Conservation (phyloP, 2,329 filamentous ascomycete genomes). For the Malbranchea cinnamomea region DNA sequence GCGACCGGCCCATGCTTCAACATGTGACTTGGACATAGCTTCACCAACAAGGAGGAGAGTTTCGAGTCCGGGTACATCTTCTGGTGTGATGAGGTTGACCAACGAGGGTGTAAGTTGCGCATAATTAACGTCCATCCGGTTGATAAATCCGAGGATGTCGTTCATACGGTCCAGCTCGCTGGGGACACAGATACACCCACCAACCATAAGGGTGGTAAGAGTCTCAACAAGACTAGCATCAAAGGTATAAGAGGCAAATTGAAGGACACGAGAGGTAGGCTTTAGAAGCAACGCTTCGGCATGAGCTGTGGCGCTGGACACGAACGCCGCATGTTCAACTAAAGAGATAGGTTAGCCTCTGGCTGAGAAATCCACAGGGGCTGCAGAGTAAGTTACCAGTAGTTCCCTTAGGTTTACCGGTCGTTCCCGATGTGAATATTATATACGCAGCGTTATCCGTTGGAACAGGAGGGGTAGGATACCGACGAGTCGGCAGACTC, state of each 20-base stretch:
- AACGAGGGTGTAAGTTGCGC: conserved; percentile 43
- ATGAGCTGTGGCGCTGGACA: conserved; percentile 39
- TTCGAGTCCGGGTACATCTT: conserved; percentile 23
- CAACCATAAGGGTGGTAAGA: conserved; percentile 35
- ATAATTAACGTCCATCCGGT: conserved; percentile 33
- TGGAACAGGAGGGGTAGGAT: conserved; percentile 6
- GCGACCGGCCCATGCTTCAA: conserved; percentile 21
- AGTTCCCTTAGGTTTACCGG: conserved; percentile 39
- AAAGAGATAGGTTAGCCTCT: conserved; percentile 36
- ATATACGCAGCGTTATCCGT: conserved; percentile 31
- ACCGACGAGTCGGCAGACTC: conserved; percentile 6
- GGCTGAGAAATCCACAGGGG: conserved; percentile 39
- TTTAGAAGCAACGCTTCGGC: conserved; percentile 30
- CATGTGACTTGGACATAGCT: conserved; percentile 11
- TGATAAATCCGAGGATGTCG: conserved; percentile 32
- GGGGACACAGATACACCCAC: conserved; percentile 45
- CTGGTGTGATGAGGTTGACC: conserved; percentile 25
- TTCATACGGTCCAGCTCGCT: conserved; percentile 36
- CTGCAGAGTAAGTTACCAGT: conserved; percentile 44
- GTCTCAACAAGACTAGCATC: conserved; percentile 36
- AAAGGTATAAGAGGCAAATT: conserved; percentile 36
- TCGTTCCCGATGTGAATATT: conserved; percentile 38
- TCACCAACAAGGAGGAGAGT: conserved; percentile 17
- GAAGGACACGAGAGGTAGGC: conserved; percentile 38
- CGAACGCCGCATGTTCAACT: conserved; percentile 36